A percentile compares a stretch with the other conserved stretches of the same genome.
Conservation (phyloP, 176 grass and related monocot species). For the Carex cristatella region DNA sequence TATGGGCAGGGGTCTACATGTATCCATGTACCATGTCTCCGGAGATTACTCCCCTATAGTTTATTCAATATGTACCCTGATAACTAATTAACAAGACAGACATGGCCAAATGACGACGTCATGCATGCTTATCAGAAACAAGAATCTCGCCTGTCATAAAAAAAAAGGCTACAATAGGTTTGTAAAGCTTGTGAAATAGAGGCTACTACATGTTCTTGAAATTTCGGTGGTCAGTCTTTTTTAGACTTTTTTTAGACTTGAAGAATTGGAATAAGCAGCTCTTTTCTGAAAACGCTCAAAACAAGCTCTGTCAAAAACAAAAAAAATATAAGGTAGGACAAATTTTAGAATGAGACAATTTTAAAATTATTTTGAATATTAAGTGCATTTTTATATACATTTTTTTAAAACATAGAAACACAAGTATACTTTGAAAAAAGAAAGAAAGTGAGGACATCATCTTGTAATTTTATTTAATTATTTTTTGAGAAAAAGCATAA, state of each 20-base stretch:
- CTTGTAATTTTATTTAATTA: too few species aligned
- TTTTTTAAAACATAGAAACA: too few species aligned
- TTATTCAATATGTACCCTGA: neutral
- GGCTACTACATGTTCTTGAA: neutral
- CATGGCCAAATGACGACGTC: neutral
- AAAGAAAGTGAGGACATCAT: too few species aligned
- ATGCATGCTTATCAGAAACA: neutral
- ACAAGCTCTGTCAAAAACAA: neutral
- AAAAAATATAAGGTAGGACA: too few species aligned
- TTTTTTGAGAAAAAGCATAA: too few species aligned
- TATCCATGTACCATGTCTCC: constrained; percentile 12
- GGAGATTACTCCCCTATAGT: neutral
- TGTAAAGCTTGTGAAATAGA: neutral
- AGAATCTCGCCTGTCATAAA: neutral
- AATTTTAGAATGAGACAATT: too few species aligned
- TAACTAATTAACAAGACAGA: neutral
- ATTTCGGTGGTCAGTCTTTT: neutral
- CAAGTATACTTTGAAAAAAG: too few species aligned
- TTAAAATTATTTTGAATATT: too few species aligned
- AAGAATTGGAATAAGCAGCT: neutral
- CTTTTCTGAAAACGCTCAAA: neutral
- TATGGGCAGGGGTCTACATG: neutral
- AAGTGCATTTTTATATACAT: too few species aligned
- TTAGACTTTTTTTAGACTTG: neutral
- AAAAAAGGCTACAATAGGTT: neutral